These are phyloP conservation scores for Simplicillium aogashimaense DNA, from an alignment of 2,329 filamentous ascomycete species.

Conservation along the genomic window DNA sequence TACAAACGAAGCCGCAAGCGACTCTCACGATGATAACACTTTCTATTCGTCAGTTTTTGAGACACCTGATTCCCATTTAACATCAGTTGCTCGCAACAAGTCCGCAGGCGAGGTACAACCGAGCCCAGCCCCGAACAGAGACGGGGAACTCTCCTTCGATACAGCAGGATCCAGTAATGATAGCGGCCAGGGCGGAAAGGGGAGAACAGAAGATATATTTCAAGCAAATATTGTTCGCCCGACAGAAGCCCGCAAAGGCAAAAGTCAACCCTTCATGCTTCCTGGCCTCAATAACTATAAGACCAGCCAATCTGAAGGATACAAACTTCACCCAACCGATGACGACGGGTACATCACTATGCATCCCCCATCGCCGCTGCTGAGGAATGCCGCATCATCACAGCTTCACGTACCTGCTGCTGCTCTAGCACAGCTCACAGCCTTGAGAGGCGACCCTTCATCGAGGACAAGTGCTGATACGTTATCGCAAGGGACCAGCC, in stretches of 20 bases:
- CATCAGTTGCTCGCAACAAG: constrained; percentile 37
- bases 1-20: constrained; percentile 55
- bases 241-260: no score
- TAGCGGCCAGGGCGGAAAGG: no score
- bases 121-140: constrained; percentile 1
- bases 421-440: constrained; percentile 38
- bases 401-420: no score
- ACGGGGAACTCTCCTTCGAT: no score
- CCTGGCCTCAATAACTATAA: constrained; percentile 7
- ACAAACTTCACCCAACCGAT: no score
- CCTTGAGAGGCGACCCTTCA: constrained; percentile 40
- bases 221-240: no score
- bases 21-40: constrained; percentile 86
- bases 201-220: no score
- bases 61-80: constrained; percentile 50
- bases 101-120: constrained; percentile 20
- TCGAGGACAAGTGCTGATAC: constrained; percentile 48
- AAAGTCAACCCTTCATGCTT: neutral
- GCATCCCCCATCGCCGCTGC: no score
- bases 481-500: constrained; percentile 33
- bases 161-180: no score
- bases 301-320: neutral
- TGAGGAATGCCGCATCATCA: no score
- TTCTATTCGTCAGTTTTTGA: constrained; percentile 94
- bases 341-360: no score